Conservation (phyloP, 2,329 filamentous ascomycete species). For the Celoporthe dispersa region DNA sequence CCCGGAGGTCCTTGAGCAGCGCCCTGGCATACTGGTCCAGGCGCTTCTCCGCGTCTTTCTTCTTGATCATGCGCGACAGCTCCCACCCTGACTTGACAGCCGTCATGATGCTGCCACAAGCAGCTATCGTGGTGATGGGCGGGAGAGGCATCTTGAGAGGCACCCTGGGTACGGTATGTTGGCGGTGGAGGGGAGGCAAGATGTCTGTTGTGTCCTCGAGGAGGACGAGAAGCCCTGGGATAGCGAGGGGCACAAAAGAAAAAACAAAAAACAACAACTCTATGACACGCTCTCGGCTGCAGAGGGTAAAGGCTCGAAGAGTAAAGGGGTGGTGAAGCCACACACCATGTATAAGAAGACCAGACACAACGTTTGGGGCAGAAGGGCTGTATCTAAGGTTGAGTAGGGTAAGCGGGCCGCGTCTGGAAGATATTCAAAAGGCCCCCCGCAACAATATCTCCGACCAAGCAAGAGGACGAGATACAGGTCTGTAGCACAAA, state of each 20-base stretch:
- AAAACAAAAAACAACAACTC: no score
- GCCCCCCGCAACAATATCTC: not conserved
- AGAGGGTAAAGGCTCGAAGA: slow-evolving; percentile 1
- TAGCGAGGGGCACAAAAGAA: not conserved
- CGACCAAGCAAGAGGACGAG: not conserved
- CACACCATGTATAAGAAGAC: slow-evolving; percentile 26
- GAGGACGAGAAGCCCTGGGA: not conserved
- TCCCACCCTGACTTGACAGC: slow-evolving; percentile 39
- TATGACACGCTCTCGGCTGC: slow-evolving; percentile 13
- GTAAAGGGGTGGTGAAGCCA: not conserved
- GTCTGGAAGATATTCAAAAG: not conserved
- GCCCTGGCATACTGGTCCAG: slow-evolving; percentile 25
- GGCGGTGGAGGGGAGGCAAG: not conserved
- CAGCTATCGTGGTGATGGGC: slow-evolving; percentile 35
- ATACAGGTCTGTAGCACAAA: slow-evolving; percentile 6
- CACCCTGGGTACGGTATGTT: not conserved
- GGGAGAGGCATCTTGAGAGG: slow-evolving; percentile 34
- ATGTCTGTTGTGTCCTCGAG: not conserved
- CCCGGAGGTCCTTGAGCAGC: slow-evolving; percentile 26
- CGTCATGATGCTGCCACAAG: slow-evolving; percentile 37
- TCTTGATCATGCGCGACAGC: slow-evolving; percentile 37
- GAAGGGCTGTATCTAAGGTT: not conserved
- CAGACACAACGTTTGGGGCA: not conserved
- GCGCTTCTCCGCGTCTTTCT: slow-evolving; percentile 33
- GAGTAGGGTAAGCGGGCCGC: not conserved